Conservation (phyloP, 2,329 filamentous ascomycete genomes). For the Fusarium equiseti region DNA sequence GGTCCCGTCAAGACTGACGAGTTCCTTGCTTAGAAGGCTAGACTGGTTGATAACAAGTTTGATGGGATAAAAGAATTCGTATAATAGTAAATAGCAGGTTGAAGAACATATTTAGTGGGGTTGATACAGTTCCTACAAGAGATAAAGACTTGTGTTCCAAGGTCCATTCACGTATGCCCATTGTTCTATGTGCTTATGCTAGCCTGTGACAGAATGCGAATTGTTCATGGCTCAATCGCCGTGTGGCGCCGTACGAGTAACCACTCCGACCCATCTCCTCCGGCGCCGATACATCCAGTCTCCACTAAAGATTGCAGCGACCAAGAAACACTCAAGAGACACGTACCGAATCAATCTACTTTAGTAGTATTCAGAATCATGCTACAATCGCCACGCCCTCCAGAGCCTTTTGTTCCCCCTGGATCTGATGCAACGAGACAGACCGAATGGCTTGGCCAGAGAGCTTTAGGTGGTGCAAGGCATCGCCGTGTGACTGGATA, state of each 20-base stretch:
- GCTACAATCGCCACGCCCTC: conserved; percentile 5
- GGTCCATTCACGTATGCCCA: neutral
- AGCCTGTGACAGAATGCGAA: neutral
- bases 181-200: neutral
- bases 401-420: conserved; percentile 21
- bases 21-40: conserved; percentile 78
- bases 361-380: neutral
- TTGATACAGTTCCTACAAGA: neutral
- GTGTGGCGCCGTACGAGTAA: neutral
- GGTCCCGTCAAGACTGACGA: conserved; percentile 85
- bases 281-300: too few relatives aligned
- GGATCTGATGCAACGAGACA: conserved; percentile 33
- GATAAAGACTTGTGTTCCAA: neutral
- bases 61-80: neutral
- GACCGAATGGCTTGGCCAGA: conserved; percentile 23
- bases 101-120: neutral
- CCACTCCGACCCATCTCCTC: too few relatives aligned
- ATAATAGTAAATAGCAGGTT: conserved; percentile 14
- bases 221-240: neutral
- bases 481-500: conserved; percentile 36
- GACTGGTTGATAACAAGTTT: conserved; percentile 52
- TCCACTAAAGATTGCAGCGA: too few relatives aligned
- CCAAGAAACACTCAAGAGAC: too few relatives aligned
- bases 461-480: conserved; percentile 31
- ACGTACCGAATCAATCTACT: too few relatives aligned